Evolutionary conservation across 2,329 filamentous ascomycete species (phyloP).

Genomic region (Coniella vitis): DNA sequence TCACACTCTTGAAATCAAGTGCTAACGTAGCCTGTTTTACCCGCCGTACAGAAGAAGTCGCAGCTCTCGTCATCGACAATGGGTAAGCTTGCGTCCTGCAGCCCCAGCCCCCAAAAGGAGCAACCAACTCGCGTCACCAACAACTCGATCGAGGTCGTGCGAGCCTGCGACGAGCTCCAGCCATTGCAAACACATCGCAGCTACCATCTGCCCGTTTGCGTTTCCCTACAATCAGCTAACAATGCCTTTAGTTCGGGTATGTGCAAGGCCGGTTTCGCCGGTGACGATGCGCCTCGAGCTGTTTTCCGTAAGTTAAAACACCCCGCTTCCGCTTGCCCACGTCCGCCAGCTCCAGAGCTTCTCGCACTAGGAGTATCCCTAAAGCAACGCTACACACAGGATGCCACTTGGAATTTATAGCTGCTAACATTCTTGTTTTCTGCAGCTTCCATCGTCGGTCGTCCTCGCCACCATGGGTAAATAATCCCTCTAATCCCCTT

Average conservation of each 20-base stretch:
- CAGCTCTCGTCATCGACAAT: conserved; percentile 99
- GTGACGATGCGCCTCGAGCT: conserved; percentile 99
- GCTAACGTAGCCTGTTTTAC: conserved; percentile 37
- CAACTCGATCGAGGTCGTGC: conserved; percentile 17
- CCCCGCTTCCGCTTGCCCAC: conserved; percentile 24
- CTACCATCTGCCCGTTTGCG: not conserved
- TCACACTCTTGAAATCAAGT: not conserved
- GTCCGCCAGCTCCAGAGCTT: not conserved
- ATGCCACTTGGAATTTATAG: conserved; percentile 1
- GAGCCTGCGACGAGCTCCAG: conserved; percentile 3
- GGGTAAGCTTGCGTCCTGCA: conserved; percentile 68
- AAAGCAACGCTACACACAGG: conserved; percentile 4
- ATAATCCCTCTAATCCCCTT: conserved; percentile 90
- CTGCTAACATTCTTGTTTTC: not conserved
- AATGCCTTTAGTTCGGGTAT: conserved; percentile 80
- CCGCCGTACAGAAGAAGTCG: conserved; percentile 83
- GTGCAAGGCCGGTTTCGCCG: conserved; percentile 99
- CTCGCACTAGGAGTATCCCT: not conserved
- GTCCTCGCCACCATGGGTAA: conserved; percentile 99
- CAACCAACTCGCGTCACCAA: conserved; percentile 28
- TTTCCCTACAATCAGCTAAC: conserved; percentile 29
- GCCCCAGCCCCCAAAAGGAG: conserved; percentile 7
- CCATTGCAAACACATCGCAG: not conserved
- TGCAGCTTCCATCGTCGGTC: conserved; percentile 96
- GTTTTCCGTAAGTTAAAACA: conserved; percentile 87